phyloP scores from a whole-genome alignment of 768 basidiomycete species.

The Russula abietina region DNA sequence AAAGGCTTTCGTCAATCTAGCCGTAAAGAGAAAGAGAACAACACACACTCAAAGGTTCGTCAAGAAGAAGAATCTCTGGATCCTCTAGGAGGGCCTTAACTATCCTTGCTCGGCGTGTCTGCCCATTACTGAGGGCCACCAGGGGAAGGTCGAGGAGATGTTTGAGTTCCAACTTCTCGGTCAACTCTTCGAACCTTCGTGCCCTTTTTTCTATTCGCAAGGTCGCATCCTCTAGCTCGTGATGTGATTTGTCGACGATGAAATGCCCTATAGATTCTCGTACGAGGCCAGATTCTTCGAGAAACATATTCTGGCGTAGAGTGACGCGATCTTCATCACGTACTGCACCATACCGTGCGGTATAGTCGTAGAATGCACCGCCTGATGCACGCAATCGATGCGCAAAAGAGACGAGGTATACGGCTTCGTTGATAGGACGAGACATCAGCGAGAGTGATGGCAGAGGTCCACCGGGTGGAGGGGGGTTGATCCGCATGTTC shows the following conservation, averaged over 20 bases:
- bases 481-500: constrained; percentile 62
- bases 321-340: constrained; percentile 80
- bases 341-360: constrained; percentile 85
- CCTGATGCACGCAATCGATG: constrained; percentile 51
- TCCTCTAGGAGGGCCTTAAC: constrained; percentile 63
- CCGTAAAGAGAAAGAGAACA: neutral
- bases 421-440: constrained; percentile 38
- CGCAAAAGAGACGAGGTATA: constrained; percentile 62
- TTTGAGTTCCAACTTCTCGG: constrained; percentile 49
- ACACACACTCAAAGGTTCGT: constrained; percentile 79
- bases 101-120: constrained; percentile 83
- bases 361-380: constrained; percentile 86
- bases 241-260: neutral
- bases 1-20: neutral
- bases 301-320: constrained; percentile 58
- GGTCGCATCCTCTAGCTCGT: constrained; percentile 22
- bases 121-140: constrained; percentile 85
- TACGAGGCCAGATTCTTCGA: constrained; percentile 27
- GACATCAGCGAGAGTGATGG: constrained; percentile 51
- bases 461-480: constrained; percentile 65
- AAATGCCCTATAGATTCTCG: constrained; percentile 10
- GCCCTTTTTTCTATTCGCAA: constrained; percentile 25
- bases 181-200: constrained; percentile 46
- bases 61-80: constrained; percentile 76
- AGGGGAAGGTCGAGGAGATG: constrained; percentile 74